A percentile compares a stretch with the other conserved stretches of the same genome.
These are phyloP conservation scores for Hypoxylon fuscum DNA, from an alignment of 495 filamentous ascomycete genomes.

Conservation along the genomic window DNA sequence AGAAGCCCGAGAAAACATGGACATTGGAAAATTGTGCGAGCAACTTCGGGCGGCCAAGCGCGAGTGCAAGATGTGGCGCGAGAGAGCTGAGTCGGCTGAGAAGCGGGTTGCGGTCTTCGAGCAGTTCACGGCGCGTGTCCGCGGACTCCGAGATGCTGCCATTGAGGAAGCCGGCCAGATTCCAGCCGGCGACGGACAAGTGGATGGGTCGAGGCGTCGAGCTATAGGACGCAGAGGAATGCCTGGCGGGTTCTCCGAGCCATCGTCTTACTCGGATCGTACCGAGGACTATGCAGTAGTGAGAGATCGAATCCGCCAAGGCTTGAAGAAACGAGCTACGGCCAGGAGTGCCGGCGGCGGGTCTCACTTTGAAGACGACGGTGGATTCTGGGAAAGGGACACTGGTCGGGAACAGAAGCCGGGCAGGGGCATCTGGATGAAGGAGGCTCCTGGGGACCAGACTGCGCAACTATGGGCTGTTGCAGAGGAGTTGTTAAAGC, in stretches of 20 bases:
- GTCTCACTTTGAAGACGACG: background rate
- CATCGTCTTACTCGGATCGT: constrained; percentile 4
- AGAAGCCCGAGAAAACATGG: constrained; percentile 47
- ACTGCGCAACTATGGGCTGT: constrained; percentile 33
- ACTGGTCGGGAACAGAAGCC: background rate
- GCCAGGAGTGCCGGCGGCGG: background rate
- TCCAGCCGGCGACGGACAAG: background rate
- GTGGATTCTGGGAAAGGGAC: background rate
- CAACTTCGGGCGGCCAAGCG: constrained; percentile 54
- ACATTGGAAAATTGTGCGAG: constrained; percentile 54
- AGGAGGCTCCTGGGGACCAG: background rate
- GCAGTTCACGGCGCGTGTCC: constrained; percentile 40
- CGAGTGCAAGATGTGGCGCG: constrained; percentile 58
- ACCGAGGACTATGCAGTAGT: constrained; percentile 29
- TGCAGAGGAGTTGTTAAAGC: constrained; percentile 26
- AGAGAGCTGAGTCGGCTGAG: constrained; percentile 61
- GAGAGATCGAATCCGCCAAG: constrained; percentile 20
- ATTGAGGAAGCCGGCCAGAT: background rate
- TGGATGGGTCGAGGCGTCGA: constrained; percentile 20
- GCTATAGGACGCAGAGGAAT: background rate
- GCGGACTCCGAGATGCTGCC: constrained; percentile 30
- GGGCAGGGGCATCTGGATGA: background rate
- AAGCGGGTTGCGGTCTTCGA: constrained; percentile 52
- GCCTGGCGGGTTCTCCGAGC: background rate
- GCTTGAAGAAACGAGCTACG: background rate